Evolutionary conservation across 2,329 filamentous ascomycete genomes (phyloP).

Genomic region (Ramularia collo-cygni): DNA sequence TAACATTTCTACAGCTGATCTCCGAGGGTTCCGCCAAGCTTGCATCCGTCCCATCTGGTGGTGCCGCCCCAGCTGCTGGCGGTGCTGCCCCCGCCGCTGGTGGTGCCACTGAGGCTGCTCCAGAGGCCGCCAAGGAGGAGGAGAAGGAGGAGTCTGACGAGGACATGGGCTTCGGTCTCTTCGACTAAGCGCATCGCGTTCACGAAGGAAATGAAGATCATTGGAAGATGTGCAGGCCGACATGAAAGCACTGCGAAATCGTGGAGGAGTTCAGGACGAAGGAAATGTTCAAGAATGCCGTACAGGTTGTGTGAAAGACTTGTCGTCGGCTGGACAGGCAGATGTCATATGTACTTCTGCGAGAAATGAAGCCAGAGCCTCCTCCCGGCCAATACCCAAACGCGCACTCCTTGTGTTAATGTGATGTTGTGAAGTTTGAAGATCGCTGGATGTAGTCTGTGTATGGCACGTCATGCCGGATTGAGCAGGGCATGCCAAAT

Average conservation of each 20-base stretch:
- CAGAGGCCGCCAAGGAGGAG: slow-evolving; percentile 58
- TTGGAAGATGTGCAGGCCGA: slow-evolving; percentile 3
- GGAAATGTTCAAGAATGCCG: too few relatives aligned
- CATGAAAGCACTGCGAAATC: background rate
- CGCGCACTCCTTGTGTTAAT: too few relatives aligned
- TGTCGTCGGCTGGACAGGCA: too few relatives aligned
- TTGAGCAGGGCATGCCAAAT: too few relatives aligned
- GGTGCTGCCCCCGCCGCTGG: slow-evolving; percentile 63
- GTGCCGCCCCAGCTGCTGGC: slow-evolving; percentile 65
- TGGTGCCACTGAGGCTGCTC: slow-evolving; percentile 54
- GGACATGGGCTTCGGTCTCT: slow-evolving; percentile 69
- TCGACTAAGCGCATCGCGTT: slow-evolving; percentile 47
- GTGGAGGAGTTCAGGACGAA: background rate
- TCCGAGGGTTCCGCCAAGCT: slow-evolving; percentile 85
- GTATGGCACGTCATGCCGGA: too few relatives aligned
- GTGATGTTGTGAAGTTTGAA: too few relatives aligned
- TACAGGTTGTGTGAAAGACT: too few relatives aligned
- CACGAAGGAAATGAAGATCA: background rate
- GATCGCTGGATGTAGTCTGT: too few relatives aligned
- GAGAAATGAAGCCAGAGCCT: too few relatives aligned
- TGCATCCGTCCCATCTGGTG: slow-evolving; percentile 92
- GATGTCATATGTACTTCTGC: too few relatives aligned
- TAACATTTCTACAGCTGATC: slow-evolving; percentile 64
- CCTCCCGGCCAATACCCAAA: too few relatives aligned
- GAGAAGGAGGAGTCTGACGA: slow-evolving; percentile 76